phyloP scores from a whole-genome alignment of 2,329 filamentous ascomycete species.

The Macroventuria anomochaeta region DNA sequence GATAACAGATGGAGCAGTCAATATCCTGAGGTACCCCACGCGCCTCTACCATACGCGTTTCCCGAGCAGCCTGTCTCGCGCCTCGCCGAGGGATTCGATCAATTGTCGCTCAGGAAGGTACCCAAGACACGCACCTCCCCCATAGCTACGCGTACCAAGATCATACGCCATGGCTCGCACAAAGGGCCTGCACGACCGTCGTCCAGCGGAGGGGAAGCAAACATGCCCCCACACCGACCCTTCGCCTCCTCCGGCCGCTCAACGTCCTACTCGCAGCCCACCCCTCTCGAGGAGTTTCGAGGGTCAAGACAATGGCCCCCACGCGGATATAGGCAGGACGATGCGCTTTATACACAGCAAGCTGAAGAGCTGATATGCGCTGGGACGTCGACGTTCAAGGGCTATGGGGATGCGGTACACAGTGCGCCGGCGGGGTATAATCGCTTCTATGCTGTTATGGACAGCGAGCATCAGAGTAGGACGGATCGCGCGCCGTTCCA shows the following conservation, averaged over 20 bases:
- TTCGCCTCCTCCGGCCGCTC: constrained; percentile 37
- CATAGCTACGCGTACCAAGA: constrained; percentile 42
- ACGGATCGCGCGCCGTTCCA: constrained; percentile 48
- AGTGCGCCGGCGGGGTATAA: constrained; percentile 47
- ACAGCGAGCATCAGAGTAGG: constrained; percentile 45
- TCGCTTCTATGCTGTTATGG: constrained; percentile 51
- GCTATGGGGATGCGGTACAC: constrained; percentile 47
- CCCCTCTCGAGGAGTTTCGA: constrained; percentile 48
- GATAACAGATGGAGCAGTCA: constrained; percentile 23
- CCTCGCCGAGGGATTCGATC: constrained; percentile 32
- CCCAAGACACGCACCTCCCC: constrained; percentile 44
- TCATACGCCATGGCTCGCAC: constrained; percentile 47
- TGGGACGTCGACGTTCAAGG: constrained; percentile 51
- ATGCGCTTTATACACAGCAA: constrained; percentile 38
- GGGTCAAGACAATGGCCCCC: constrained; percentile 49
- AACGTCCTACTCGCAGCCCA: constrained; percentile 47
- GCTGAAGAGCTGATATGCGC: constrained; percentile 49
- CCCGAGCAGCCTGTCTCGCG: constrained; percentile 32
- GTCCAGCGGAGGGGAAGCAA: constrained; percentile 42
- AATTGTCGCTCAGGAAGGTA: constrained; percentile 36
- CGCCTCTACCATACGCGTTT: constrained; percentile 36
- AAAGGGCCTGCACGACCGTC: constrained; percentile 40
- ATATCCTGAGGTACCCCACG: constrained; percentile 31
- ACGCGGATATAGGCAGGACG: constrained; percentile 44
- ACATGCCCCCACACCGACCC: constrained; percentile 34